Base-by-base conservation (phyloP, 2,329 filamentous ascomycete genomes). In the Leptographium radiaticola region DNA sequence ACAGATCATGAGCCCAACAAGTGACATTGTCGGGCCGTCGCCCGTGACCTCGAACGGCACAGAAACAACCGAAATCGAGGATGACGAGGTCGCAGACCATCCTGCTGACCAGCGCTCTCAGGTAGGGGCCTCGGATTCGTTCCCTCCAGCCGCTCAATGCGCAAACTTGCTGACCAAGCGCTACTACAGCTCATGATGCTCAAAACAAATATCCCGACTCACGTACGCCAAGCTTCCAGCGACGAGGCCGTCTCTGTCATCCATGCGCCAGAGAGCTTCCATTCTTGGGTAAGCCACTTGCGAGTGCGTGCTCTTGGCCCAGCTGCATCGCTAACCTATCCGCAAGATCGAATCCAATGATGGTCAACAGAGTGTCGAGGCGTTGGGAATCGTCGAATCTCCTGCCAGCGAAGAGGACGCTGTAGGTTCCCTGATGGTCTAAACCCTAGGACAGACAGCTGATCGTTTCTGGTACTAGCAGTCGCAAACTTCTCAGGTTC, bases 241-340 rank as follows among this genome's bases (percentile, higher is more conserved):
- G 88, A 95, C 59, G 88, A 90, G 60, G 84, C 89, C 30, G 78
- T 88, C 52, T 96, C 90, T 1, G 90, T 95, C 53, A 95, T 96
- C 60, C 90, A 95, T 73, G 88, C 87, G 16, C 89, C 90, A 0
- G 77, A 88, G 59, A 87, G 85, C 57, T 96, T 93, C 67, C 78
- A 81, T 54, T 80, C 80, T 61, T 95, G 93, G 79, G 87, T 93
- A 67, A 64, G 79, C 7, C 10, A 6, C 4, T 2, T 36, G 11
- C 38, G 2, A 5, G 6, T 34, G 18, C 10, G 8, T 12, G 31
- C n/a, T 36, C 4, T 6, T 48, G 15, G 10, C 31, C 15, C 10
- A 31, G 11, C 36, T 49, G 9, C 36, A 5, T 11, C 25, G 16
- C n/a, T 33, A 15, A 65, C 33, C 50, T 30, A 18, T 42, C n/a